Percentiles rank a stretch among this genome's conserved stretches.
Conservation (phyloP, 2,329 filamentous ascomycete genomes). For the Penicillium sp. region DNA sequence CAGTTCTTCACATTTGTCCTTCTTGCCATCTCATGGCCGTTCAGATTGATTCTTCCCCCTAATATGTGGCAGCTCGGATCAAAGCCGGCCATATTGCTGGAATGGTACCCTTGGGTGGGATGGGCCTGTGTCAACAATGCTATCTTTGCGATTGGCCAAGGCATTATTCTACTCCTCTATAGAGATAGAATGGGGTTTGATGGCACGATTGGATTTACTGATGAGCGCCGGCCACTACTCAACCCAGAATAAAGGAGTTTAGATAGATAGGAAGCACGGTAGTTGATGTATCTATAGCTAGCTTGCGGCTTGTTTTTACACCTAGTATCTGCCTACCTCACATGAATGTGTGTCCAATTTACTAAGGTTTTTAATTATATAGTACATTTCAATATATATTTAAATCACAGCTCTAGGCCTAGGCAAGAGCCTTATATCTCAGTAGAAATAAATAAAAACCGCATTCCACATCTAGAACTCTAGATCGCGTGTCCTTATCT, state of each 20-base stretch:
- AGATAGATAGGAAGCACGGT: background rate
- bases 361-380: background rate
- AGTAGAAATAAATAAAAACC: background rate
- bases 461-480: background rate
- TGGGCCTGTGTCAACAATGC: background rate
- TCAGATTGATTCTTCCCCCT: background rate
- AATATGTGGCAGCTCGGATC: background rate
- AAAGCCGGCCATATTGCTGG: background rate
- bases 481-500: background rate
- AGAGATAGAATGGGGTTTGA: too few species aligned
- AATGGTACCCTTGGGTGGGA: background rate
- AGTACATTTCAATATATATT: too few species aligned
- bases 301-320: too few species aligned
- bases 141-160: background rate
- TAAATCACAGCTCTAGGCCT: conserved; percentile 1
- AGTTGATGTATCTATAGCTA: background rate
- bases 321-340: background rate
- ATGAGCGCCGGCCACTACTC: background rate
- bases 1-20: background rate
- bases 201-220: background rate
- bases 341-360: background rate
- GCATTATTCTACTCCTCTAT: background rate
- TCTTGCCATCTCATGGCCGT: background rate
- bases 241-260: background rate
- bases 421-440: background rate